Evolutionary conservation across 306 rosid species (phyloP), one percentile per base, ranked within the genome.

Genomic region (Cucurbita ficifolia): DNA sequence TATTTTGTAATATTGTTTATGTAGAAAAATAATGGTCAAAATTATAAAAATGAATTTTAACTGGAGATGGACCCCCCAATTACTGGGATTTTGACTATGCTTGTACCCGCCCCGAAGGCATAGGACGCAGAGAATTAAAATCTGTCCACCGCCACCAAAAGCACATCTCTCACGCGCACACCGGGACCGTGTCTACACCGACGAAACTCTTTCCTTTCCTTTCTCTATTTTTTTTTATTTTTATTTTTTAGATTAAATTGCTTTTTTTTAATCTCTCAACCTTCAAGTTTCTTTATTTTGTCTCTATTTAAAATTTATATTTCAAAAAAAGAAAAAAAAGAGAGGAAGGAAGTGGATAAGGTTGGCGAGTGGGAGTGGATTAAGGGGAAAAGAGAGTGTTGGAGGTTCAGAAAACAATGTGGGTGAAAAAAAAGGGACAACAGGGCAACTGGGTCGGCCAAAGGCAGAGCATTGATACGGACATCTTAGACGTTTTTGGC

Each of bases 401-500:
- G 77, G 62, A 53, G 70, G 81, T 60, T 48, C 42, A 70, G 78
- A 65, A 75, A 81, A 73, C 67, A 73, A 67, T 13, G 79, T 49
- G 46, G 33, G 36, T 50, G 46, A 43, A 35, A 54, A 7, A 74
- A 29, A 77, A 71, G 68, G 78, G 72, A 77, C 71, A 58, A 6
- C 33, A 75, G 54, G 65, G 75, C 73, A 79, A 50, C 1, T 76
- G 18, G 88, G 93, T 86, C 88, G 87, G 77, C 22, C 36, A 55
- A 88, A 87, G 84, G 79, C 63, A 21, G 0, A 45, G 69, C 97
- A 94, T 13, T 73, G 96, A 87, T 75, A 19, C 74, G 61, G 90
- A 90, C 97, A 74, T 42, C 40, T 72, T 70, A 73, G 53, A 50
- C 74, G 7, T 59, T 80, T 77, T 82, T 59, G 70, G 46, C 63